Evolutionary conservation across 2,329 filamentous ascomycete genomes (phyloP), one percentile per base, ranked within the genome.

Genomic region (Botrytis sinoallii): DNA sequence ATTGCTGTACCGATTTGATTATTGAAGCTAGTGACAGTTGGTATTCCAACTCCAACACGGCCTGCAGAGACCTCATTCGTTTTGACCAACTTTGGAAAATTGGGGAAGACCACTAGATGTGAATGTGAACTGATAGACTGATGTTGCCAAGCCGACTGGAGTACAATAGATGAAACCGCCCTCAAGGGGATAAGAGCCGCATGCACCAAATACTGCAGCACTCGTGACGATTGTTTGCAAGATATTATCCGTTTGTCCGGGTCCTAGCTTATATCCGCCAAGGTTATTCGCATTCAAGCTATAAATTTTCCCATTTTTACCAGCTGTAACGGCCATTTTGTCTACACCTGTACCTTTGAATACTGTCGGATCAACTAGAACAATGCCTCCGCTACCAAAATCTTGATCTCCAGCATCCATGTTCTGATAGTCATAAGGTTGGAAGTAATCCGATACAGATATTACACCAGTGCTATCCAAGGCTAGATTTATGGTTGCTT

Each of bases 401-500:
- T 85, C 83, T 73, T 81, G 80, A 70, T 84, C 83, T 29, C 80
- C 83, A 18, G 81, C 81, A 75, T 83, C 81, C 71, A 83, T 77
- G 44, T 80, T 78, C 48, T 55, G 46, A 22, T 84, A 84, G 72
- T 84, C 83, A 73, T 81, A 84, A 0, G 84, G 83, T 76, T 84
- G 80, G 74, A 84, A 85, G 74, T 84, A 85, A 72, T 85, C 84
- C 38, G 78, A 75, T 10, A 82, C 67, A 12, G 78, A 77, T 20
- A 83, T 70, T 25, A 78, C 79, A 6, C 79, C 81, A 18, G 75
- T 78, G 22, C 32, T 60, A 44, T 75, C 65, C 22, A 84, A 78
- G 0, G 82, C 83, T 79, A 86, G 82, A 76, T 85, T 84, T 14
- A 86, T 81, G 0, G 84, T 83, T 0, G 83, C 83, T 76, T 86